Conservation (phyloP, 345 rosid species). For the Bruguiera gymnorhiza region DNA sequence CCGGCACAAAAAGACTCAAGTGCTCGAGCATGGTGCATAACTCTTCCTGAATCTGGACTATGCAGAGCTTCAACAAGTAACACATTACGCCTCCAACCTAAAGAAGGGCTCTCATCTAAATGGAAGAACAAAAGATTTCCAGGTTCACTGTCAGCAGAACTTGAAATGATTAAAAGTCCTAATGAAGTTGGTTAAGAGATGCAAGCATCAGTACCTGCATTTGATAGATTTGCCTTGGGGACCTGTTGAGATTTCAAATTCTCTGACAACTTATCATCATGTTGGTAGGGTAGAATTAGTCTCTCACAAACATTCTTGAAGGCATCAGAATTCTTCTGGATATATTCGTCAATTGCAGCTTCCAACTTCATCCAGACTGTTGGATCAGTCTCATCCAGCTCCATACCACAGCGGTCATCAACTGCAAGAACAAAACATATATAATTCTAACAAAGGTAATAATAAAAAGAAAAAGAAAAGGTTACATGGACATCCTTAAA, state of each 20-base stretch:
- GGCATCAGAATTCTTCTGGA: constrained; percentile 62
- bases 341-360: constrained; percentile 76
- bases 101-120: constrained; percentile 62
- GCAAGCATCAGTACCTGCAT: constrained; percentile 37
- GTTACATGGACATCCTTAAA: background rate
- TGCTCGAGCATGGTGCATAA: constrained; percentile 78
- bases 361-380: constrained; percentile 89
- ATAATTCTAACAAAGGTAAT: constrained; percentile 3
- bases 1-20: constrained; percentile 79
- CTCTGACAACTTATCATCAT: constrained; percentile 67
- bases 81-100: constrained; percentile 95
- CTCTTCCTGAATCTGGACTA: constrained; percentile 80
- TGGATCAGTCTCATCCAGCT: constrained; percentile 98
- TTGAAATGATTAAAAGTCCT: background rate
- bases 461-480: background rate
- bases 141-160: constrained; percentile 21
- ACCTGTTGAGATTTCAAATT: constrained; percentile 49
- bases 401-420: constrained; percentile 97
- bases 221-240: constrained; percentile 32
- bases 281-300: constrained; percentile 69
- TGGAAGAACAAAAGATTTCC: constrained; percentile 24
- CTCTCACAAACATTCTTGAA: constrained; percentile 71
- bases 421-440: constrained; percentile 42
- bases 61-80: constrained; percentile 93
- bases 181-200: background rate